Evolutionary conservation across 139 green algal species (phyloP).

Genomic region (Pycnococcus provasolii): DNA sequence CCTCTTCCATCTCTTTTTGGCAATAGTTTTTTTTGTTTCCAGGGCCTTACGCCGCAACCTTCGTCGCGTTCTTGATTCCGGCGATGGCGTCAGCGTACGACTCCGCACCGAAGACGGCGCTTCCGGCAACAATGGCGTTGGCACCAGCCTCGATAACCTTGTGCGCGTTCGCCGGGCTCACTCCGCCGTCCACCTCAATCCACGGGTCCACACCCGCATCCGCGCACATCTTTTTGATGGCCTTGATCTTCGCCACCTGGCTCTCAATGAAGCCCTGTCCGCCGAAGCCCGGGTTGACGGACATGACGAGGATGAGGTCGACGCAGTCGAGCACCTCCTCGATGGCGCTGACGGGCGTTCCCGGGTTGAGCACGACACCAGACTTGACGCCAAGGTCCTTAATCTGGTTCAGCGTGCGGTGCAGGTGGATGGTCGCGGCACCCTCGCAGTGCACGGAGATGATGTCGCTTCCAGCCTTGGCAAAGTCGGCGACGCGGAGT

Average conservation of each 20-base stretch:
- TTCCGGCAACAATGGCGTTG: conserved; percentile 92
- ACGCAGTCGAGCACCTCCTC: conserved; percentile 80
- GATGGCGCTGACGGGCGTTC: conserved; percentile 66
- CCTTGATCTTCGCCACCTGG: conserved; percentile 79
- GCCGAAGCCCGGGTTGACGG: conserved; percentile 96
- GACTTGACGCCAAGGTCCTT: conserved; percentile 94
- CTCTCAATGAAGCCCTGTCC: conserved; percentile 97
- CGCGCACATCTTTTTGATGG: conserved; percentile 74
- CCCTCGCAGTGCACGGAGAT: conserved; percentile 88
- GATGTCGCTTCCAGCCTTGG: conserved; percentile 97
- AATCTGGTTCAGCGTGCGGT: conserved; percentile 81
- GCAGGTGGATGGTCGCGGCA: conserved; percentile 87
- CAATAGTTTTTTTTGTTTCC: too few relatives aligned
- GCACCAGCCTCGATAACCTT: conserved; percentile 88
- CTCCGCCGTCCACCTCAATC: conserved; percentile 97
- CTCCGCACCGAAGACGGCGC: conserved; percentile 70
- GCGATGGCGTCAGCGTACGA: conserved; percentile 44
- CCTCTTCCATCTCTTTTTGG: too few relatives aligned
- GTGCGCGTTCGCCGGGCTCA: conserved; percentile 84
- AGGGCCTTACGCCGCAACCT: neutral
- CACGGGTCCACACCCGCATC: conserved; percentile 79
- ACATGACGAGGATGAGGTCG: conserved; percentile 97
- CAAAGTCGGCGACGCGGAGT: conserved; percentile 80
- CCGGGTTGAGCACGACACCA: conserved; percentile 96
- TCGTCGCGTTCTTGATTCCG: conserved; percentile 40